Evolutionary conservation across 2,329 filamentous ascomycete genomes (phyloP), one percentile per base, ranked within the genome.

Genomic region (Coccinonectria pachysandricola): DNA sequence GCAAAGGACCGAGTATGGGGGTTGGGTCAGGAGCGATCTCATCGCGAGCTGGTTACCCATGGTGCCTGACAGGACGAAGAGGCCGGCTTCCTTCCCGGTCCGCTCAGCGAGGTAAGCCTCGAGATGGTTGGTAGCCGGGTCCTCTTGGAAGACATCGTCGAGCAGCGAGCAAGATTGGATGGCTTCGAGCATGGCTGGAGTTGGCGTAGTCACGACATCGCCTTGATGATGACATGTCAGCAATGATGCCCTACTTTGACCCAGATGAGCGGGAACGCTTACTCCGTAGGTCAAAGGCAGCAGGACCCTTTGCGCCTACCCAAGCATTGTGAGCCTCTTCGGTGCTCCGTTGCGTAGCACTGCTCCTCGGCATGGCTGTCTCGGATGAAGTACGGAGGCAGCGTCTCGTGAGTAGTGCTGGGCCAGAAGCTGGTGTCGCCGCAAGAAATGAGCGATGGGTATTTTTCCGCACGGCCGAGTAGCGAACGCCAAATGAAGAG

Each of bases 21-120:
- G 86, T 34, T 83, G 79, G 1, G 64, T 69, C 9, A 95, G 66
- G 32, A 91, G 79, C 2, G 81, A 69, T 19, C 87, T 75, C 21
- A 94, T 66, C 1, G 80, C 78, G 11, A 95, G 64, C 52, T 94
- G 86, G 57, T 95, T 95, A 20, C 85, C 86, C 86, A 94, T 94
- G 4, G 87, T 94, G 4, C 88, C 88, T 0, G 83, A 91, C 32
- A 92, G 65, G 29, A 94, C 83, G 28, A 94, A 76, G 4, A 95
- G 64, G 0, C 72, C 80, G 6, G 74, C 75, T 45, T 86, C 78
- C 43, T 92, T 86, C 40, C 74, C 74, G 1, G 83, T 72, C 4
- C 92, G 66, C 16, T 67, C 50, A 11, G 85, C 83, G 22, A 92
- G 67, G 50, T 81, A 77, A 23, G 66, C 57, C 53, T 95, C 82